Evolutionary conservation across 2,329 filamentous ascomycete genomes (phyloP), one percentile per base, ranked within the genome.

Genomic region (Daldinia eschscholtzii): DNA sequence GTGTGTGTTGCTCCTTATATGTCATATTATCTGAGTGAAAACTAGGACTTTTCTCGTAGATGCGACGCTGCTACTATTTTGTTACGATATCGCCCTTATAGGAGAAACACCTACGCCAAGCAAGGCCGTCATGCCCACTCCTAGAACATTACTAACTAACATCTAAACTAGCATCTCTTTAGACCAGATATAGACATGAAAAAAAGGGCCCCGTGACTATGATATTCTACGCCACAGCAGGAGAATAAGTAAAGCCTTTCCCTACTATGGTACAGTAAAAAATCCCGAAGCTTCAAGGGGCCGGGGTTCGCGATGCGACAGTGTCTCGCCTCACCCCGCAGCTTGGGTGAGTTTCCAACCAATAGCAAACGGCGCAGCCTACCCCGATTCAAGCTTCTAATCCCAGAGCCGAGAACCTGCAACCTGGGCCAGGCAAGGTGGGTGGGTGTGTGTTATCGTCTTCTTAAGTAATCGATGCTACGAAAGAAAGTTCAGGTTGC

Each of bases 321-420:
- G 15, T 30, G 20, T 57, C 55, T 41, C 56, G 56, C 55, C 56
- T 60, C 48, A 48, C 60, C 50, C 64, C 65, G 48, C 65, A 64
- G 41, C 30, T 48, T 37, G 4, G n/a, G 33, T 41, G 39, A 23
- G 37, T 18, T n/a, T n/a, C 23, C 18, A 35, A 53, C 60, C 46
- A 60, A 65, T 65, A 33, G 56, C 6, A 56, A 56, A 35, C 53
- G 2, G 6, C 28, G 37, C 28, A 64, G 46, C 48, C 53, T 20
- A 12, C 52, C 60, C 52, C 41, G 60, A 61, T 61, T 61, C 37
- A 42, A 61, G 48, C 48, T 18, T 37, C 52, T 1, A 37, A 39
- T 35, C 18, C 33, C 18, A 42, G 44, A 66, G 44, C 64, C 53
- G 55, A 59, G 20, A 23, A 23, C 20, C 20, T 23, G 20, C 20